Base-by-base conservation (phyloP, 179 eudicot species). In the Spinacia oleracea region DNA sequence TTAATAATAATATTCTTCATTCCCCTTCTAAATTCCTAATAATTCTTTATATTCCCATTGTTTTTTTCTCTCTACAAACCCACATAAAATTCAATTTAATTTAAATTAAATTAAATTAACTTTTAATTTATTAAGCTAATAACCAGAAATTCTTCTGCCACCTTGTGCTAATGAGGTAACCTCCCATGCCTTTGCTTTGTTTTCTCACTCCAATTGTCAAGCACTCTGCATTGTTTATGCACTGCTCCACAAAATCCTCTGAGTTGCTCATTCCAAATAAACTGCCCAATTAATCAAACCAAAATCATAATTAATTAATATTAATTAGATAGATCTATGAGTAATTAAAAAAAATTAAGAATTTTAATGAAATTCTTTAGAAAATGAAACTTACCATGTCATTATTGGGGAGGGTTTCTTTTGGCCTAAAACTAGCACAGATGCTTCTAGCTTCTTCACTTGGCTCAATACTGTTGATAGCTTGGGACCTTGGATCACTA, bases 101-200 rank as follows among this genome's bases (percentile, higher is more conserved):
- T 60, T 1, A 7, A 7, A 27, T 29, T 31, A 20, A 25, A 3
- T n/a, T 5, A 10, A 43, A 21, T 8, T 55, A 14, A 18, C 6
- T n/a, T n/a, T n/a, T n/a, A n/a, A n/a, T n/a, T n/a, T n/a, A n/a
- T 82, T 66, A 92, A 48, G 98, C 98, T 73, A 94, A 90, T 59
- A 94, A 97, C 98, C 98, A 95, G 91, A 95, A 93, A 78, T 95
- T 91, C 86, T 90, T 95, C 85, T 93, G 98, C 96, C 97, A 95
- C 78, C 97, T 88, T 46, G 98, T 95, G 92, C 97, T 94, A 77
- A 94, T 91, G 32, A 94, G 98, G 85, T 93, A 95, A 0, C 98
- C 98, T 56, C 97, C 90, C 78, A 90, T 85, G 76, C 97, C 89
- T 74, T 88, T 87, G 90, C 95, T 88, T 73, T 91, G 98, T 84